Evolutionary conservation across 1,284 basidiomycete species (phyloP), one percentile per base, ranked within the genome.

Genomic region (Golubevia sp.): DNA sequence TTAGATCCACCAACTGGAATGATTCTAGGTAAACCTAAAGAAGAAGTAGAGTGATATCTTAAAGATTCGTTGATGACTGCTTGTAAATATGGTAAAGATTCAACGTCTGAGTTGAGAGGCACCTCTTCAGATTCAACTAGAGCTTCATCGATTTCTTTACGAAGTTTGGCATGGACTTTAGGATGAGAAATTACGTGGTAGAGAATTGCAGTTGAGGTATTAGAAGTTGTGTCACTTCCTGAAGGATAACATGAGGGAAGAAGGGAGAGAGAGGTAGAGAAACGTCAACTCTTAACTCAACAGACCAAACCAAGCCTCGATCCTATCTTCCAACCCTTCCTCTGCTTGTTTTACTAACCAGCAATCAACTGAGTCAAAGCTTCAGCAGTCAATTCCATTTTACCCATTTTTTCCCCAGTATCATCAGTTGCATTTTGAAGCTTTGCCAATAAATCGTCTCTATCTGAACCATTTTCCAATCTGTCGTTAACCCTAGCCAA

Each of bases 61-160:
- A 96, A 86, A 4, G 87, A 90, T 84, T 94, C 93, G 82, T 90
- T 89, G 85, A 94, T 90, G 82, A 91, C 91, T 0, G 91, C 91
- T 58, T 92, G 88, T 71, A 94, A 71, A 68, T 84, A 84, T 7
- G 76, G 76, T 20, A 78, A 71, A 44, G 71, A 68, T 49, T 71
- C 62, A 2, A 78, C 76, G 23, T 78, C 76, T 56, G 58, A 62
- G 50, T 59, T 49, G 25, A 68, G 63, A 4, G 76, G 76, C 1
- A 78, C 76, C 13, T 76, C 76, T 52, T 76, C 76, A 20, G 68
- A 58, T 26, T 66, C 18, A 49, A 70, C 66, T 25, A 65, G 51
- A 38, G 89, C 88, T 44, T 90, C 89, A 77, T 95, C 92, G 23
- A 95, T 88, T 83, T 95, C 93, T 56, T 86, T 86, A 61, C 92